Evolutionary conservation across 140 eudicot genomes (phyloP).

Genomic region (Stevia rebaudiana): DNA sequence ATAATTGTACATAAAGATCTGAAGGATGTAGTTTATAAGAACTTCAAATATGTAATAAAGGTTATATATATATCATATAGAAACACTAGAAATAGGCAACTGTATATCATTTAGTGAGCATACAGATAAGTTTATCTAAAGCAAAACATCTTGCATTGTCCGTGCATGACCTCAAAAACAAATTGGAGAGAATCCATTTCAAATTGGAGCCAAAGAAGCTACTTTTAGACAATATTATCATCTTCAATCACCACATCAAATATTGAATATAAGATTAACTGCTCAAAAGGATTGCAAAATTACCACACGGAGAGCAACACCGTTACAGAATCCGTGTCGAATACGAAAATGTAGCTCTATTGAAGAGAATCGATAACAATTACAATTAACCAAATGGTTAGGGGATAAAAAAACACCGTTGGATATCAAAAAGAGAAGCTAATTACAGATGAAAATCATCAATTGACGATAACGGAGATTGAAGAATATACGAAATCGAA

Average conservation of each 20-base stretch:
- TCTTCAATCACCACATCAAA: too few species aligned
- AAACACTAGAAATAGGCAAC: too few species aligned
- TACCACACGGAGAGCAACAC: too few species aligned
- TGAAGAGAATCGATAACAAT: neutral
- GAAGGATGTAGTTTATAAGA: neutral
- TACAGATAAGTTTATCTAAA: too few species aligned
- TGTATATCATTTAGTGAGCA: too few species aligned
- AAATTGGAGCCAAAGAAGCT: neutral
- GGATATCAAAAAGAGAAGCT: neutral
- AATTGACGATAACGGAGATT: neutral
- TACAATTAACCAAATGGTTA: neutral
- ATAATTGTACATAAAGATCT: neutral
- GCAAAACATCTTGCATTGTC: too few species aligned
- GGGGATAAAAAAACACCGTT: neutral
- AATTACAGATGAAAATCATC: neutral
- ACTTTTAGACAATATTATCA: too few species aligned
- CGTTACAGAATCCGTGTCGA: neutral
- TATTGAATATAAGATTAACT: too few species aligned
- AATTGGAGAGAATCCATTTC: neutral
- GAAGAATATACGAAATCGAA: neutral
- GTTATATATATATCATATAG: neutral
- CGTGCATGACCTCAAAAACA: too few species aligned
- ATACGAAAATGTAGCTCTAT: slow-evolving; percentile 18
- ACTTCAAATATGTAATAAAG: neutral
- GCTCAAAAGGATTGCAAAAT: too few species aligned